Evolutionary conservation across 768 basidiomycete species (phyloP).

Genomic region (Mycena leptocephala): DNA sequence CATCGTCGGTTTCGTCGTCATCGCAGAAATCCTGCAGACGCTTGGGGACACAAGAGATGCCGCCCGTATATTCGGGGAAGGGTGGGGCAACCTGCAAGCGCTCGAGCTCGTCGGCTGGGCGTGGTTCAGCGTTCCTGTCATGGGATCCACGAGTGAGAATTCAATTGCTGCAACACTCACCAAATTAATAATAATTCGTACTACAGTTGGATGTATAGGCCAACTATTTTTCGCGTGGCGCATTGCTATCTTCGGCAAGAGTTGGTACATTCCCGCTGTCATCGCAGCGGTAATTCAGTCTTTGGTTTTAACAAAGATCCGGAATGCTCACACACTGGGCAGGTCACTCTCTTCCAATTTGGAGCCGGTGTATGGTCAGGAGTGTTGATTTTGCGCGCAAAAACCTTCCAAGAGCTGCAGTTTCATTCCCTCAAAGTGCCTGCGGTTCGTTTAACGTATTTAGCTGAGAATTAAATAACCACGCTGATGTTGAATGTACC

Average conservation of each 20-base stretch:
- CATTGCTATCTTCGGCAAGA: not conserved
- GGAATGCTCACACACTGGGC: not conserved
- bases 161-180: too few relatives aligned
- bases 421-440: not conserved
- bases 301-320: too few relatives aligned
- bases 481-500: not conserved
- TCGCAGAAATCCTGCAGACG: too few relatives aligned
- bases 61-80: too few relatives aligned
- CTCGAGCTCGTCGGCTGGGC: too few relatives aligned
- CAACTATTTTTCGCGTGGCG: constrained; percentile 28
- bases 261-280: not conserved
- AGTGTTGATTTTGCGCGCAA: not conserved
- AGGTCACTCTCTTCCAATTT: constrained; percentile 4
- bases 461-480: not conserved
- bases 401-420: not conserved
- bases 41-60: too few relatives aligned
- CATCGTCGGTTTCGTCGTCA: too few relatives aligned
- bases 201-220: constrained; percentile 5
- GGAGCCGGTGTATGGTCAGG: constrained; percentile 21
- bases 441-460: not conserved
- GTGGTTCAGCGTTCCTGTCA: too few relatives aligned
- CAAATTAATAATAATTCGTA: too few relatives aligned
- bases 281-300: constrained; percentile 5
- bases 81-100: too few relatives aligned
- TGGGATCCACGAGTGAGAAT: not conserved